phyloP scores from a whole-genome alignment of 176 grass and related monocot species.

The Paspalum vaginatum region DNA sequence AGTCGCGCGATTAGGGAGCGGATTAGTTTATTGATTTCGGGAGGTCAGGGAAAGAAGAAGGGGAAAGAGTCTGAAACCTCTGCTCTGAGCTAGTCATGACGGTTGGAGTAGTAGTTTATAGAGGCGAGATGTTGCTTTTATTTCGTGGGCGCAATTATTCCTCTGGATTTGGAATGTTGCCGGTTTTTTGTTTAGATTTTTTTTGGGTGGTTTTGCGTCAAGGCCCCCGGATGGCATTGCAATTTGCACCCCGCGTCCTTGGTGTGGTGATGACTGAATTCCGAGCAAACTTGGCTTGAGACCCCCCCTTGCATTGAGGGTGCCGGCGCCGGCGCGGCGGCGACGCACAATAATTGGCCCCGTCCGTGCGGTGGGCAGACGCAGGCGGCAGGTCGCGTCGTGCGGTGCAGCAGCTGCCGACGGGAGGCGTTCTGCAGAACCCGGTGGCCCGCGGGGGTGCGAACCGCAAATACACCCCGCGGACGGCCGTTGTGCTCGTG shows the following conservation, averaged over 20 bases:
- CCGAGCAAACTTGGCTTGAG: no score
- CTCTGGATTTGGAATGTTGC: constrained; percentile 43
- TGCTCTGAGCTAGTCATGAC: constrained; percentile 1
- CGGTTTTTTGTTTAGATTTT: constrained; percentile 33
- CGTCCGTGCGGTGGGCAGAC: no score
- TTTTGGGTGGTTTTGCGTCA: neutral
- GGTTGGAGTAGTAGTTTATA: constrained; percentile 31
- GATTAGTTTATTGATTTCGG: neutral
- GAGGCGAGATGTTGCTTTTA: neutral
- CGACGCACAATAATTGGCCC: no score
- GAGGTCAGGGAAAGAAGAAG: neutral
- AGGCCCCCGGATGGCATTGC: neutral
- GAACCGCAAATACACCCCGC: no score
- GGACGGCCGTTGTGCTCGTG: no score
- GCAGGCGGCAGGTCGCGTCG: no score
- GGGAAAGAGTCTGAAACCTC: neutral
- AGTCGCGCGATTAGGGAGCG: neutral
- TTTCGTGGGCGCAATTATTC: constrained; percentile 35
- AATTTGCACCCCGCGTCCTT: neutral
- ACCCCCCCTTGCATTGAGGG: no score
- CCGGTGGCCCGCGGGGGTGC: no score
- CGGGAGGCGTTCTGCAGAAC: no score
- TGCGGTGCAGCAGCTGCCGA: no score
- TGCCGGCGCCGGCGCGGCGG: no score
- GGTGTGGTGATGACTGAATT: neutral